These are phyloP conservation scores for Saccharomycopsis sp. DNA, from an alignment of 805 yeast genomes.

Conservation along the genomic window DNA sequence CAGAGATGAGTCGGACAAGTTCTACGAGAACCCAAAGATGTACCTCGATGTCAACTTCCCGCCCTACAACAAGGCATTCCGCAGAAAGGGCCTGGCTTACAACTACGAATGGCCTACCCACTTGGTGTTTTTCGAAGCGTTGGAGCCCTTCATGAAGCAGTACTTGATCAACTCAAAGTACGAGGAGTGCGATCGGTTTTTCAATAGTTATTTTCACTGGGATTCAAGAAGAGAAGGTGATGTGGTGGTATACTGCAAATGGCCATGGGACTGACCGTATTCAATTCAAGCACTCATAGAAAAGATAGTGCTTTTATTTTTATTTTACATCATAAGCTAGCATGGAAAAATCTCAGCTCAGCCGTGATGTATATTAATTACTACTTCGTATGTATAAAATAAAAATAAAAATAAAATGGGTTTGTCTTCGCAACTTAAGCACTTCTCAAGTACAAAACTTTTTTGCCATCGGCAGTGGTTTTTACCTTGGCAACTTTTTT, in stretches of 20 bases:
- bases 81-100: conserved; percentile 26
- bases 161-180: conserved; percentile 37
- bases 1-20: conserved; percentile 78
- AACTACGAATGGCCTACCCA: conserved; percentile 60
- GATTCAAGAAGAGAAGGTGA: conserved; percentile 75
- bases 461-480: conserved; percentile 29
- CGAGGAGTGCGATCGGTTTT: conserved; percentile 43
- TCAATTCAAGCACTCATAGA: background rate
- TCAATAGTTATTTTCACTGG: conserved; percentile 81
- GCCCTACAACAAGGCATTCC: conserved; percentile 24
- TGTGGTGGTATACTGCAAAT: conserved; percentile 49
- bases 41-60: conserved; percentile 54
- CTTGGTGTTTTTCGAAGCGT: conserved; percentile 60
- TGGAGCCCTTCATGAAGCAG: conserved; percentile 38
- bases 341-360: no score
- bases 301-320: background rate
- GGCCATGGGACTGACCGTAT: conserved; percentile 28
- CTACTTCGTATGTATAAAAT: no score
- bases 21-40: conserved; percentile 56
- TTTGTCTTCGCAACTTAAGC: no score
- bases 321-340: background rate
- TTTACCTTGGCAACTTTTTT: conserved; percentile 48
- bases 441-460: conserved; percentile 17
- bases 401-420: conserved; percentile 1
- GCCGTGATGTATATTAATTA: no score